Conservation (phyloP, 2,329 filamentous ascomycete genomes). For the Fusarium sp. region DNA sequence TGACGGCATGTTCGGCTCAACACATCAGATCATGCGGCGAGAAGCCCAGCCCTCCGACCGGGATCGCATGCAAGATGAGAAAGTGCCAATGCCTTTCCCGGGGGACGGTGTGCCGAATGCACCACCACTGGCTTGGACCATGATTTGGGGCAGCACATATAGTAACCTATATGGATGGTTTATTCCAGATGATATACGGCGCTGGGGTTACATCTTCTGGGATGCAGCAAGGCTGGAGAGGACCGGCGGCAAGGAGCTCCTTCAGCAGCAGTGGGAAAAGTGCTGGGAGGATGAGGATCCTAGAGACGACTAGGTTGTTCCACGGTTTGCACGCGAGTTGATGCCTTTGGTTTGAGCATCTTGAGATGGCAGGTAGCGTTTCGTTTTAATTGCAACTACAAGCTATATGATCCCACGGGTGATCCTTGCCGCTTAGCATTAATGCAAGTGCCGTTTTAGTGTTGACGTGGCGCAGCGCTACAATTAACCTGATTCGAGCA, state of each 20-base stretch:
- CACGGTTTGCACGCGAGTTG: too few species aligned
- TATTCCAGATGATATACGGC: neutral
- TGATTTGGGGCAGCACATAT: constrained; percentile 17
- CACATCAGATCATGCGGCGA: neutral
- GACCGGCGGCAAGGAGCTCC: neutral
- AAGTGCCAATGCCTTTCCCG: neutral
- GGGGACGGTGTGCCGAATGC: constrained; percentile 9
- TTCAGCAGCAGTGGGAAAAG: neutral
- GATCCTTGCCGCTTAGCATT: too few species aligned
- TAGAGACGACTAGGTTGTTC: too few species aligned
- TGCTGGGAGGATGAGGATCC: neutral
- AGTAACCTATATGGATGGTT: constrained; percentile 17
- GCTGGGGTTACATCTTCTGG: constrained; percentile 34
- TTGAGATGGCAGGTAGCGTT: too few species aligned
- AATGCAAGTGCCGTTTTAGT: too few species aligned
- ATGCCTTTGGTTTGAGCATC: too few species aligned
- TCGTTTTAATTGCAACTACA: too few species aligned
- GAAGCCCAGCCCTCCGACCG: neutral
- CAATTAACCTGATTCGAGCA: too few species aligned
- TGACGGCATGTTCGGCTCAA: neutral
- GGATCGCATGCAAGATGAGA: constrained; percentile 1
- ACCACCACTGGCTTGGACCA: constrained; percentile 23
- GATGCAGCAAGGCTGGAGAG: constrained; percentile 13
- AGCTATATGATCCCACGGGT: too few species aligned
- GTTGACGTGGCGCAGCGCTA: too few species aligned